phyloP scores from a whole-genome alignment of 2,329 filamentous ascomycete species.

The Colletotrichum endophyticum region DNA sequence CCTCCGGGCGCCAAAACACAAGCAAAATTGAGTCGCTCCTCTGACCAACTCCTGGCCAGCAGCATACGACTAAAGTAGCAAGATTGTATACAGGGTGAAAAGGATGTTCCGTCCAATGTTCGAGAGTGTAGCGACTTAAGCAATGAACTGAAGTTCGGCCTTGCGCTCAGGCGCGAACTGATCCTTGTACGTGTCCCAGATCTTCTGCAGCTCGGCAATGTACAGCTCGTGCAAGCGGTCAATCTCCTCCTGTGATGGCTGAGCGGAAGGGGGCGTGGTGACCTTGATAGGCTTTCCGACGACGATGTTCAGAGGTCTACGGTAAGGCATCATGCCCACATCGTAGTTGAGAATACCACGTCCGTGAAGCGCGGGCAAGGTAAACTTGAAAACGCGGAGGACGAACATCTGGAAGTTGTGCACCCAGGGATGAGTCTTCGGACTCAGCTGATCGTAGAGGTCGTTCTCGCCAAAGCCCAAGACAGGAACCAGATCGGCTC shows the following conservation, averaged over 20 bases:
- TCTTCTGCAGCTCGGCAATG: conserved; percentile 71
- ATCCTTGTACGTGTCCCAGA: conserved; percentile 83
- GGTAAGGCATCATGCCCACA: conserved; percentile 93
- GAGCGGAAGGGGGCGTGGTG: conserved; percentile 58
- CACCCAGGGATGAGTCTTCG: conserved; percentile 77
- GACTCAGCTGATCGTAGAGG: conserved; percentile 87
- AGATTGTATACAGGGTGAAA: background rate
- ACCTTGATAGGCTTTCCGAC: conserved; percentile 84
- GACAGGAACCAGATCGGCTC: conserved; percentile 93
- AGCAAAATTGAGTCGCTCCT: background rate
- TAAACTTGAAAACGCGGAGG: conserved; percentile 89
- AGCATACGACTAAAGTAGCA: background rate
- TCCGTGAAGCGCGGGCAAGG: conserved; percentile 87
- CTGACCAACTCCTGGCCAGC: background rate
- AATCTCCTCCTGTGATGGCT: conserved; percentile 76
- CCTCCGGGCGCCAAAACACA: background rate
- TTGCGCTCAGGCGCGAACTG: conserved; percentile 68
- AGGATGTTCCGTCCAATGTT: background rate
- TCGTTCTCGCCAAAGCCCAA: conserved; percentile 96
- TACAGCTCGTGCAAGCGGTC: conserved; percentile 83
- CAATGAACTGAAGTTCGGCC: conserved; percentile 71
- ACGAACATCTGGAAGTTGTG: conserved; percentile 83
- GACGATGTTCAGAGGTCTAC: conserved; percentile 85
- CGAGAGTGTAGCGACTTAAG: conserved; percentile 36
- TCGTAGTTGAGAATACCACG: conserved; percentile 97